A percentile compares a stretch with the other conserved stretches of the same genome.
These are phyloP conservation scores for Russula compacta DNA, from an alignment of 768 basidiomycete genomes.

Conservation along the genomic window DNA sequence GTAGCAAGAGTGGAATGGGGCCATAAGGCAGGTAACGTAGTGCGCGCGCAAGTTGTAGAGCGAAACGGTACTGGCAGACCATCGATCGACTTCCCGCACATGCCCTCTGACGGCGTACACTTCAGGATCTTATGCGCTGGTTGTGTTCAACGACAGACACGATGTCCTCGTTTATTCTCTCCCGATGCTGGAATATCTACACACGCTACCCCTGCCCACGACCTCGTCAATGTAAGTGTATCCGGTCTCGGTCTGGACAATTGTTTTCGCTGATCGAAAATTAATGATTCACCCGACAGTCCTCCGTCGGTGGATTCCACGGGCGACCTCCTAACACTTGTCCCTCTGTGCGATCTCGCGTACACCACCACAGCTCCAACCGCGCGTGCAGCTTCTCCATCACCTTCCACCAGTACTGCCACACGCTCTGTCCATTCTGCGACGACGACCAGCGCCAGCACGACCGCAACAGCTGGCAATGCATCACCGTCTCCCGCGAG, in stretches of 20 bases:
- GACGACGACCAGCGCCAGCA: neutral
- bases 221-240: constrained; percentile 10
- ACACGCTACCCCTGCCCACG: constrained; percentile 27
- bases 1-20: constrained; percentile 61
- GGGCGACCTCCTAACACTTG: constrained; percentile 17
- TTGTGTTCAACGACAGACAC: constrained; percentile 44
- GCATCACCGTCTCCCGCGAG: constrained; percentile 25
- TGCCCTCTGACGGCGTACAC: constrained; percentile 25
- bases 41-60: constrained; percentile 46
- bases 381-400: constrained; percentile 15
- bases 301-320: constrained; percentile 25
- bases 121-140: constrained; percentile 39
- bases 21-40: constrained; percentile 40
- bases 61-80: constrained; percentile 40
- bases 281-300: constrained; percentile 20
- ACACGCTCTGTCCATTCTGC: neutral
- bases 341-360: constrained; percentile 7
- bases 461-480: neutral
- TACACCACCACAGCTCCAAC: neutral
- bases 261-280: neutral
- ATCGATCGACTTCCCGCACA: neutral
- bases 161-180: constrained; percentile 51
- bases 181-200: constrained; percentile 49
- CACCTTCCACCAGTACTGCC: constrained; percentile 22
- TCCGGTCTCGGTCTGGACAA: neutral